Evolutionary conservation across 176 grass and related monocot genomes (phyloP).

Genomic region (Bromus sterilis): DNA sequence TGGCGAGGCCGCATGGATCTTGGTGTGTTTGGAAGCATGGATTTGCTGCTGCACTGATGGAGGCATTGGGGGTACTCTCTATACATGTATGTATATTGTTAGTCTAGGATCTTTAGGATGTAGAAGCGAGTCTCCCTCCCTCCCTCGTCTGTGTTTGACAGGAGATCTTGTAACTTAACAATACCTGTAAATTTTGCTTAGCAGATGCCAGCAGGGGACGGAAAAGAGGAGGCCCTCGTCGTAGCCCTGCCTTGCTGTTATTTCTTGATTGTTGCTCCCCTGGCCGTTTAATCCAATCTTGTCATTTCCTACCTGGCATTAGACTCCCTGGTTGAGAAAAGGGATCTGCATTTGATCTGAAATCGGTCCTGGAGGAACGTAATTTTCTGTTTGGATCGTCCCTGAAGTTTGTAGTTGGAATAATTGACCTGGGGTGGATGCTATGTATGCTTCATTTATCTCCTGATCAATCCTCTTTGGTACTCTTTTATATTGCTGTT

Average conservation of each 20-base stretch:
- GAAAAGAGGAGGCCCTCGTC: conserved; percentile 10
- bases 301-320: not conserved
- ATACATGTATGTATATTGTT: conserved; percentile 71
- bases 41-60: conserved; percentile 29
- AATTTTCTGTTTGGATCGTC: not conserved
- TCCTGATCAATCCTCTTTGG: not conserved
- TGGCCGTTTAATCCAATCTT: not conserved
- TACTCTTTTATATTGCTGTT: not conserved
- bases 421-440: not conserved
- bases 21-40: not conserved
- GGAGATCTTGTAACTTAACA: conserved; percentile 41
- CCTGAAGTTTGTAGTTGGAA: not conserved
- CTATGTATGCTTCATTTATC: not conserved
- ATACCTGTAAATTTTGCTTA: conserved; percentile 50
- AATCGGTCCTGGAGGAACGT: too few relatives aligned
- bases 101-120: conserved; percentile 41
- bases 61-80: conserved; percentile 47
- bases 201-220: conserved; percentile 30
- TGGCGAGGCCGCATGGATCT: conserved; percentile 25
- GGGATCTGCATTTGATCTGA: too few relatives aligned
- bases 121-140: conserved; percentile 30
- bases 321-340: not conserved
- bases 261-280: not conserved
- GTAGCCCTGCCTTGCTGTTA: not conserved
- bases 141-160: conserved; percentile 24